Evolutionary conservation across 1,284 basidiomycete genomes (phyloP), one percentile per base, ranked within the genome.

Genomic region (Hemileia vastatrix): DNA sequence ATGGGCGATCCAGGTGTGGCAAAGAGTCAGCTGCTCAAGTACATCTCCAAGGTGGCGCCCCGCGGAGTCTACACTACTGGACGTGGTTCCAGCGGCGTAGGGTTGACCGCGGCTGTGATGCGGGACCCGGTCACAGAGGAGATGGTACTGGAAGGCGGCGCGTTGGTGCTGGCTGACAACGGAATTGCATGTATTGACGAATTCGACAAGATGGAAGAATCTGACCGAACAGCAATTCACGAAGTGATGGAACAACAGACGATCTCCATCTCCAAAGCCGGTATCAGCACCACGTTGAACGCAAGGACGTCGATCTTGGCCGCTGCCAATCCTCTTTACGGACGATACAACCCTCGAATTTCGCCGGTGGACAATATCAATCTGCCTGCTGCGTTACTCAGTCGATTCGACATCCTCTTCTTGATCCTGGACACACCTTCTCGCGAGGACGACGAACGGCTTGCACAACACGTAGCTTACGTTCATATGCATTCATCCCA

Each of bases 241-340:
- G 95, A 98, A 82, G 94, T 98, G 62, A 98, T 98, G 94, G 94
- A 98, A 77, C 94, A 98, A 75, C 94, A 98, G 77, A 98, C 94
- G 1, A 98, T 98, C 67, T 95, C 91, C 1, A 98, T 98, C 69
- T 93, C 91, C 50, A 98, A 98, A 78, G 94, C 94, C 1, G 95
- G 94, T 21, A 98, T 98, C 76, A 94, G 91, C 0, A 98, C 94
- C 0, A 98, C 95, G 0, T 81, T 98, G 43, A 98, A 98, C 72
- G 94, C 94, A 15, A 85, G 94, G 44, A 96, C 94, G 0, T 97
- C 94, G 8, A 90, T 98, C 72, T 84, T 98, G 6, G 95, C 94
- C 0, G 94, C 95, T 6, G 94, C 94, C 47, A 98, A 98, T 77
- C 94, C 94, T 47, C 81, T 98, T 0, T 98, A 95, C 72, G 94